phyloP scores from a whole-genome alignment of 1,139 yeast species.

The Yamadazyma taylorii region DNA sequence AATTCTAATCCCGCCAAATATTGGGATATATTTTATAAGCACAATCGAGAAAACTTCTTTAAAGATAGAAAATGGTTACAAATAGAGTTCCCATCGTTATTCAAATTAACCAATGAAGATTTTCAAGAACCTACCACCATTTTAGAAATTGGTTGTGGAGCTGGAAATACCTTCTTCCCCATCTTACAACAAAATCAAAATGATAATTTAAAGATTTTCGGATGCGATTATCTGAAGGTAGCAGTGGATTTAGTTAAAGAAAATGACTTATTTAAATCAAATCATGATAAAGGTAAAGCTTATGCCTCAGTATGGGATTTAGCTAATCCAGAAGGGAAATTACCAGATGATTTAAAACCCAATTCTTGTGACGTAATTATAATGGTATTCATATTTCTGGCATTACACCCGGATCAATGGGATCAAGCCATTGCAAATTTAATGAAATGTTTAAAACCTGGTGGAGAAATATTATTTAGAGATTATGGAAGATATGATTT shows the following conservation, averaged over 20 bases:
- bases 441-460: constrained; percentile 77
- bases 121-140: constrained; percentile 67
- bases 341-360: constrained; percentile 85
- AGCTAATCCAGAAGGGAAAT: constrained; percentile 66
- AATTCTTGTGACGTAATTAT: constrained; percentile 87
- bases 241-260: constrained; percentile 83
- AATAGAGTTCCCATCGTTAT: constrained; percentile 86
- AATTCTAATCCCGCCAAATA: constrained; percentile 87
- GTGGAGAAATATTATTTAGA: constrained; percentile 84
- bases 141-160: constrained; percentile 97
- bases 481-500: constrained; percentile 96
- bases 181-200: constrained; percentile 79
- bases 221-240: constrained; percentile 86
- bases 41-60: constrained; percentile 90
- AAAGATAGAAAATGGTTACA: constrained; percentile 96
- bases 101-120: constrained; percentile 70
- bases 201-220: constrained; percentile 69
- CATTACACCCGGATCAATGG: constrained; percentile 94
- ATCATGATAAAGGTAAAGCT: constrained; percentile 53
- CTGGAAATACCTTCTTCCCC: constrained; percentile 95
- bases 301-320: constrained; percentile 95
- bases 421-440: constrained; percentile 70
- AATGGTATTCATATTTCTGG: constrained; percentile 92
- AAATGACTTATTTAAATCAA: constrained; percentile 56
- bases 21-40: constrained; percentile 93